A percentile compares a stretch with the other conserved stretches of the same genome.
Evolutionary conservation across 2,329 filamentous ascomycete genomes (phyloP).

Genomic region (Fusarium coicis): DNA sequence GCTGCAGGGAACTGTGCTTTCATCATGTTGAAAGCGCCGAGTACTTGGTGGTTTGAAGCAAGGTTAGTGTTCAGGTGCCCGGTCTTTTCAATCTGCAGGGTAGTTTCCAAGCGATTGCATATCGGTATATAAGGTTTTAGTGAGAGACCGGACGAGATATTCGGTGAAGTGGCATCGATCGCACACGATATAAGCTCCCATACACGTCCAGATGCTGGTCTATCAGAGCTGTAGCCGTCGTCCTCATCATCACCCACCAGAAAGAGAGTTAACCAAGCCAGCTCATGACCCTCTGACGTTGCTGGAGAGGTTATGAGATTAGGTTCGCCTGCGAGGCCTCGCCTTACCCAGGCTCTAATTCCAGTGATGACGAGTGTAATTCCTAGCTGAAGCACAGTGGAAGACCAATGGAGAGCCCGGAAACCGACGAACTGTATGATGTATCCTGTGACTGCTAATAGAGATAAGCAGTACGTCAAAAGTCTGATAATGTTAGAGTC

Average conservation of each 20-base stretch:
- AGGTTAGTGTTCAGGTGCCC: too few relatives aligned
- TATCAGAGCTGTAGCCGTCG: not conserved
- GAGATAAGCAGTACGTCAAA: too few relatives aligned
- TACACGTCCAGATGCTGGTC: not conserved
- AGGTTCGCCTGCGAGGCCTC: not conserved
- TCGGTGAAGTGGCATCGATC: not conserved
- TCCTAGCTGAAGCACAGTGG: not conserved
- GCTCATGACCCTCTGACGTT: not conserved
- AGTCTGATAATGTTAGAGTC: too few relatives aligned
- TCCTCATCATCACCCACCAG: not conserved
- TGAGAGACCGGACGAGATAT: not conserved
- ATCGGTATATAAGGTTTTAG: not conserved
- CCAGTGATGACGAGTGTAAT: not conserved
- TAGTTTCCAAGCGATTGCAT: too few relatives aligned
- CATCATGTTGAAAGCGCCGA: too few relatives aligned
- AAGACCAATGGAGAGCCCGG: not conserved
- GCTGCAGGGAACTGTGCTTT: too few relatives aligned
- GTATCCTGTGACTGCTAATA: too few relatives aligned
- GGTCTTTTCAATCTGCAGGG: too few relatives aligned
- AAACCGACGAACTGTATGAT: not conserved
- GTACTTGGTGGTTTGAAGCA: too few relatives aligned
- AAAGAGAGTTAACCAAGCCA: not conserved
- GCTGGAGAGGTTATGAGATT: not conserved
- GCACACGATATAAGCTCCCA: not conserved
- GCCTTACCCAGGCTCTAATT: not conserved